These are phyloP conservation scores for Colletotrichum sp. DNA, from an alignment of 2,329 filamentous ascomycete genomes.

Conservation along the genomic window DNA sequence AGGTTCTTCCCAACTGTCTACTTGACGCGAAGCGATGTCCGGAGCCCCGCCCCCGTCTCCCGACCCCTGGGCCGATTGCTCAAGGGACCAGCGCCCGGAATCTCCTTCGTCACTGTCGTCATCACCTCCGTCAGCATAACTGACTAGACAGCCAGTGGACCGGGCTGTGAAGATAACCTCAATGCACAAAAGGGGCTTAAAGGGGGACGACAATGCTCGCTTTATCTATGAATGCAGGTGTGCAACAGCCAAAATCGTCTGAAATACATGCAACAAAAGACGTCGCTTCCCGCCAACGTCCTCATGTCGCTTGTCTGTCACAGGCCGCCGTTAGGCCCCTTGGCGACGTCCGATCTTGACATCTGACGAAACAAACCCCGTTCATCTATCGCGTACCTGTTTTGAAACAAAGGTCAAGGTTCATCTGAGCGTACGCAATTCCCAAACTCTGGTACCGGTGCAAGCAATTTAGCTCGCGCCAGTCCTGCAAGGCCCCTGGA, in stretches of 20 bases:
- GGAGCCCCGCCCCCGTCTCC: slow-evolving; percentile 4
- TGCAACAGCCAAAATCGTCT: background rate
- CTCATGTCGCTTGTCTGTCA: background rate
- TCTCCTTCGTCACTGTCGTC: background rate
- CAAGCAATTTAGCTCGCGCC: background rate
- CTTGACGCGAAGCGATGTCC: slow-evolving; percentile 10
- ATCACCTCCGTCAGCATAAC: background rate
- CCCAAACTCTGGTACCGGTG: background rate
- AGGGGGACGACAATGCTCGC: background rate
- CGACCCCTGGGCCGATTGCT: background rate
- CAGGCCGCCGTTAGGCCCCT: background rate
- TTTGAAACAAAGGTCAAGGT: slow-evolving; percentile 9
- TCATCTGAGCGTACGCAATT: slow-evolving; percentile 3
- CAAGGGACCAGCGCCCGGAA: background rate
- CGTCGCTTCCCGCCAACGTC: background rate
- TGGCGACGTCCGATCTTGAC: slow-evolving; percentile 10
- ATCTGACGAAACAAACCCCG: slow-evolving; percentile 1
- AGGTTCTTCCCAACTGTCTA: background rate
- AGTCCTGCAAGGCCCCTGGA: background rate
- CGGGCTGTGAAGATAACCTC: background rate
- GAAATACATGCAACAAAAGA: background rate
- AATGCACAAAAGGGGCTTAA: background rate
- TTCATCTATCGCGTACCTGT: background rate
- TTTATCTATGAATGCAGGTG: background rate
- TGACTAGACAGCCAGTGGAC: background rate